Evolutionary conservation across 192 early-diverging fungal species (phyloP).

Genomic region (Entomortierella beljakovae): DNA sequence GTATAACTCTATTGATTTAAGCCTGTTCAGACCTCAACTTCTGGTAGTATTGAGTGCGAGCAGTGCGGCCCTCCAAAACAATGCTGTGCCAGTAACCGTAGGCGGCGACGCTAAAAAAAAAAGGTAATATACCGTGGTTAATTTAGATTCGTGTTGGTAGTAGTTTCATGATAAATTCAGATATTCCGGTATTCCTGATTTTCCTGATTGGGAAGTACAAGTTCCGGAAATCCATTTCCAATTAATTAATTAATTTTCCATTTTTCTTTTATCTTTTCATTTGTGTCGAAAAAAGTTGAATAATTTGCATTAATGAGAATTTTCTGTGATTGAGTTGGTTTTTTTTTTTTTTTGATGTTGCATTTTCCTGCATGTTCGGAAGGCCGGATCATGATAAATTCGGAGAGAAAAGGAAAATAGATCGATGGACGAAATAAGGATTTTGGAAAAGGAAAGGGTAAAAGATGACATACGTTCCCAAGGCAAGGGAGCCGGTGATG

Average conservation of each 20-base stretch:
- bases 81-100: conserved; percentile 41
- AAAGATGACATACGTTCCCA: conserved; percentile 37
- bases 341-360: too few relatives aligned
- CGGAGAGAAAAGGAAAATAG: neutral
- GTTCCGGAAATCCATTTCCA: too few relatives aligned
- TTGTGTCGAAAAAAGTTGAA: too few relatives aligned
- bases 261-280: too few relatives aligned
- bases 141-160: neutral
- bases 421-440: neutral
- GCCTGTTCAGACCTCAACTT: conserved; percentile 28
- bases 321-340: too few relatives aligned
- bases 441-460: neutral
- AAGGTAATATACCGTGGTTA: neutral
- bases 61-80: conserved; percentile 13
- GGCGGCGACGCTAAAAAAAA: conserved; percentile 25
- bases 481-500: conserved; percentile 23
- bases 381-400: too few relatives aligned
- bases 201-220: too few relatives aligned
- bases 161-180: neutral
- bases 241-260: too few relatives aligned
- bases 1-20: conserved; percentile 13
- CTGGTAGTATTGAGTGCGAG: conserved; percentile 26
- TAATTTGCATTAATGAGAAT: too few relatives aligned
- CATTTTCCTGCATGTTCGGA: too few relatives aligned
- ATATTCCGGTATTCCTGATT: too few relatives aligned